Evolutionary conservation across 805 yeast species (phyloP).

Genomic region (Saccharomycopsis sp.): DNA sequence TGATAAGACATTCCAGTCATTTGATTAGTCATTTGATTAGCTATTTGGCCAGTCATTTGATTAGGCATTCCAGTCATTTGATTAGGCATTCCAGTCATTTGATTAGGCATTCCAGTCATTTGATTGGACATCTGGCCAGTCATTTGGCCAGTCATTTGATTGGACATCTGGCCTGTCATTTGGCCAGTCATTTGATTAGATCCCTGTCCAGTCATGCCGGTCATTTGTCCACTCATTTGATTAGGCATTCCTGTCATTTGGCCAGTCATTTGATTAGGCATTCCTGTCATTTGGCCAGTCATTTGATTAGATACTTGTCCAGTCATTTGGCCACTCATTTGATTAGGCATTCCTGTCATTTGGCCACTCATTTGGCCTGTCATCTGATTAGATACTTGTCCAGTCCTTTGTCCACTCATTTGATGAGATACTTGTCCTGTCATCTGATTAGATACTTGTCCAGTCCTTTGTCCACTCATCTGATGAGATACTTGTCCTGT

Average conservation of each 20-base stretch:
- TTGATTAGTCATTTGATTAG: not conserved
- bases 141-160: not conserved
- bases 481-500: no score
- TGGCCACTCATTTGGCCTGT: not conserved
- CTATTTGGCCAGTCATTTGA: not conserved
- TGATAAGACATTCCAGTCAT: not conserved
- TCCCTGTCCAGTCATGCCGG: not conserved
- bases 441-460: no score
- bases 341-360: not conserved
- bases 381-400: not conserved
- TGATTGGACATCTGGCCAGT: not conserved
- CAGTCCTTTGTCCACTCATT: not conserved
- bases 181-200: constrained; percentile 1
- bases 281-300: not conserved
- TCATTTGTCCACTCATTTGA: not conserved
- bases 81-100: not conserved
- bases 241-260: not conserved
- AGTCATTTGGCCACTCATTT: not conserved
- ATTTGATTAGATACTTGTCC: not conserved
- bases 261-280: no score
- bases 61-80: not conserved
- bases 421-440: not conserved
- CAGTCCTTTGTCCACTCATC: no score
- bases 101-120: not conserved
- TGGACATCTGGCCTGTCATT: not conserved